Base-by-base conservation (phyloP, 495 filamentous ascomycete genomes). In the Aspergillus steynii region DNA sequence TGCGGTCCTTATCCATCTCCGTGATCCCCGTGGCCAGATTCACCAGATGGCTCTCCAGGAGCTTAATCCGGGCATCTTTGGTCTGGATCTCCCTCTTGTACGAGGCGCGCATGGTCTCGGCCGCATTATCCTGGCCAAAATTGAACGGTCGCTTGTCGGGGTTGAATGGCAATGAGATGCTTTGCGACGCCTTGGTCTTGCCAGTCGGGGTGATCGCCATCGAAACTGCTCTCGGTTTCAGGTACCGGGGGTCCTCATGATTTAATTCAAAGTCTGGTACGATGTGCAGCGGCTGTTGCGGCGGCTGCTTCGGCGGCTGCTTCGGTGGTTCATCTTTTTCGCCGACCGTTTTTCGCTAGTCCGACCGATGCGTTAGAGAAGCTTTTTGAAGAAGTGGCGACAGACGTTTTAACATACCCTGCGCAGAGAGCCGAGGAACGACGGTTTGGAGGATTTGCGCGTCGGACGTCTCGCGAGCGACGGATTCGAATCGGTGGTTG, bases 1-100 rank as follows among this genome's bases (percentile, higher is more conserved):
- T 55, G 37, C 53, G 53, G 29, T 55, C 53, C n/a, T 47, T 55
- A 8, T 55, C 53, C 34, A 55, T 26, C n/a, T 55, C 53, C 6
- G 53, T 47, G 2, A 55, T 29, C 2, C 53, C 53, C 29, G n/a
- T 45, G 20, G 53, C 53, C 34, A 55, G 29, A 5, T 25, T 45
- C 14, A 55, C 53, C n/a, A 55, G 42, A 27, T 55, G 53, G n/a
- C 20, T 2, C 53, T 55, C 53, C 53, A 55, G 42, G 29, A 45
- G 53, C 32, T 55, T 29, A 9, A 27, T 27, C 32, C 37, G 15
- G 20, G 34, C 34, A 29, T 55, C 53, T 5, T 45, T 34, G 32
- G 53, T 25, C 37, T 15, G 37, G 10, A 42, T 42, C 37, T 42
- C 37, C 10, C 37, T 8, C 9, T 42, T 12, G 37, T 14, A 42